Evolutionary conservation across 2,329 filamentous ascomycete genomes (phyloP).

Genomic region (Albifimbria verrucaria): DNA sequence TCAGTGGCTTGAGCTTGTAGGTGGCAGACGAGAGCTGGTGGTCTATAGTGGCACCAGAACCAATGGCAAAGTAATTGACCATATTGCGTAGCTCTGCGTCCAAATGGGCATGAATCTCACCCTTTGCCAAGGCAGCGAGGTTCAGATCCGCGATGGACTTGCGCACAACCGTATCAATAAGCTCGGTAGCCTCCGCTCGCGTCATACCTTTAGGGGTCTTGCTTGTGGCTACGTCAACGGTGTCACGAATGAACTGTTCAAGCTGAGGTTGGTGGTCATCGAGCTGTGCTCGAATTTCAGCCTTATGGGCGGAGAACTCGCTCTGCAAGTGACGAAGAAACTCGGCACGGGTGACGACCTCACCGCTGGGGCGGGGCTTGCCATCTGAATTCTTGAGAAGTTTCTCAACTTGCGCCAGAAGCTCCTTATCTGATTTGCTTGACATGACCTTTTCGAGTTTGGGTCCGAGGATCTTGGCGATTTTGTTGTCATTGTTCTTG

Average conservation of each 20-base stretch:
- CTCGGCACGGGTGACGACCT: constrained; percentile 44
- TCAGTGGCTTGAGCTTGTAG: constrained; percentile 33
- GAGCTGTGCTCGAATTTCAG: constrained; percentile 39
- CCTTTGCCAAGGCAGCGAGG: constrained; percentile 43
- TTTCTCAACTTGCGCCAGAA: constrained; percentile 31
- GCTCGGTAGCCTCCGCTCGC: constrained; percentile 34
- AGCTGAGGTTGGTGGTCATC: constrained; percentile 32
- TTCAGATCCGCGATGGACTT: constrained; percentile 42
- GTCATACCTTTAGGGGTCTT: constrained; percentile 29
- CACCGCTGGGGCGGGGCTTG: constrained; percentile 25
- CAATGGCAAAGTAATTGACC: constrained; percentile 71
- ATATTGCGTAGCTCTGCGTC: constrained; percentile 44
- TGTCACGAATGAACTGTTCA: constrained; percentile 26
- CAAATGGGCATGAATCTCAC: constrained; percentile 43
- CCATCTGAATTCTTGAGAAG: constrained; percentile 33
- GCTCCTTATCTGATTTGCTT: constrained; percentile 28
- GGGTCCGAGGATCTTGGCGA: constrained; percentile 26
- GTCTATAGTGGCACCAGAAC: constrained; percentile 65
- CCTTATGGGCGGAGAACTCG: constrained; percentile 34
- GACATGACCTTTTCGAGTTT: constrained; percentile 31
- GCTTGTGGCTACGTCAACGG: constrained; percentile 22
- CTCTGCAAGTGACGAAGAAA: constrained; percentile 42
- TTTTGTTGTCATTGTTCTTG: constrained; percentile 42
- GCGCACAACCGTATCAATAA: constrained; percentile 39
- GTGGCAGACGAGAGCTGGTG: constrained; percentile 56